These are phyloP conservation scores for Monilinia fructigena DNA, from an alignment of 2,329 filamentous ascomycete genomes.

Conservation along the genomic window DNA sequence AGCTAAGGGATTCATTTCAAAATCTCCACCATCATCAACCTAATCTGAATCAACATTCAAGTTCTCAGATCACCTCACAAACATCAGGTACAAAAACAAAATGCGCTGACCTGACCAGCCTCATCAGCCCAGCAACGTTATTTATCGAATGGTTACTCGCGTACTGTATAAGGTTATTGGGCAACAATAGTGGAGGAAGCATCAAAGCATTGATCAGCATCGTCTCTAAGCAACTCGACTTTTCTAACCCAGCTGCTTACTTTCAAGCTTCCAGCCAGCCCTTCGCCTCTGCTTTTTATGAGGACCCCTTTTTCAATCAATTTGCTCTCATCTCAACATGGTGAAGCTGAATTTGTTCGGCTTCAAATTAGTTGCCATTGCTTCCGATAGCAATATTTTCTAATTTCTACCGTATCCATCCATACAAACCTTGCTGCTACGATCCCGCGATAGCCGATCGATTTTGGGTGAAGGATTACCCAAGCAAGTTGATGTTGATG, in stretches of 20 bases:
- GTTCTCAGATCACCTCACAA: slow-evolving; percentile 10
- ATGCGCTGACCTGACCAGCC: neutral
- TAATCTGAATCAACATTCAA: slow-evolving; percentile 11
- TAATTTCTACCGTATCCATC: too few species aligned
- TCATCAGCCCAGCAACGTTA: neutral
- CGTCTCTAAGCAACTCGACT: slow-evolving; percentile 21
- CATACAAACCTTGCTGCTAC: too few species aligned
- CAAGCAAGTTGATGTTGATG: too few species aligned
- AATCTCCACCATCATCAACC: slow-evolving; percentile 1
- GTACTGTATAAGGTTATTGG: neutral
- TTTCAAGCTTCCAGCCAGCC: too few species aligned
- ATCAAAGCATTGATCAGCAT: neutral
- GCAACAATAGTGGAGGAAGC: neutral
- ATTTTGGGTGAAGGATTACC: too few species aligned
- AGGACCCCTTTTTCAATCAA: slow-evolving; percentile 23
- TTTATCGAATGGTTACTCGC: neutral
- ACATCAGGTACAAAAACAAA: neutral
- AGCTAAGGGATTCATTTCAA: too few species aligned
- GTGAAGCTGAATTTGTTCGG: neutral
- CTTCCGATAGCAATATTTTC: too few species aligned
- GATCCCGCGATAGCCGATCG: too few species aligned
- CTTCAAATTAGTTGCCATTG: neutral
- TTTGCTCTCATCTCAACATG: neutral
- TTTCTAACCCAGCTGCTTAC: neutral
- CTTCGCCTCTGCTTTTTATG: too few species aligned